These are phyloP conservation scores for Amoebophrya sp. DNA, from an alignment of 169 alveolate species.

Conservation along the genomic window DNA sequence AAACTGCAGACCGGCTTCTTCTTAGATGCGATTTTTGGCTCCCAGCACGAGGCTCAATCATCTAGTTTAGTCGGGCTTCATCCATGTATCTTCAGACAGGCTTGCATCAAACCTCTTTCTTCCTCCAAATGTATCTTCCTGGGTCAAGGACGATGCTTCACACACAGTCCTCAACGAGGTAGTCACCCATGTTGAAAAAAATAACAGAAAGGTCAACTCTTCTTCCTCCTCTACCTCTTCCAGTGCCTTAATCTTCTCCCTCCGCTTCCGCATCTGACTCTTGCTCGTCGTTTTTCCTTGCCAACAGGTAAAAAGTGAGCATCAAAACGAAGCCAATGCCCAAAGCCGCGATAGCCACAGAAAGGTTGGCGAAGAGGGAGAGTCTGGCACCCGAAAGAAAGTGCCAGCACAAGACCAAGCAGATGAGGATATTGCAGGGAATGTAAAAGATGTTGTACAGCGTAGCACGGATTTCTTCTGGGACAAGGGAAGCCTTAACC, in stretches of 20 bases:
- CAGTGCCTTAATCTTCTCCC: neutral
- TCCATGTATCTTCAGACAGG: no score
- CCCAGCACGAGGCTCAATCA: no score
- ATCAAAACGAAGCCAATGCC: neutral
- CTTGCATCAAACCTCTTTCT: no score
- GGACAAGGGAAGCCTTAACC: neutral
- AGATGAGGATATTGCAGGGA: neutral
- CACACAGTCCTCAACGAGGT: no score
- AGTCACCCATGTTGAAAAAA: no score
- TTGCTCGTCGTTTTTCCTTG: neutral
- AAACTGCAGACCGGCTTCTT: no score
- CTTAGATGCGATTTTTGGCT: no score
- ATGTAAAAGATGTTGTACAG: slow-evolving; percentile 19
- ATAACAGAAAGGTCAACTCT: no score
- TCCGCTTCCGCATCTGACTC: neutral
- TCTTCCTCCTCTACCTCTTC: neutral
- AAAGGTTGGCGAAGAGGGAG: neutral
- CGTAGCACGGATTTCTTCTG: neutral
- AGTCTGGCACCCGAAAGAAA: neutral
- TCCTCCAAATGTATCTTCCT: no score
- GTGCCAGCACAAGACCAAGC: neutral
- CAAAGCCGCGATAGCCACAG: neutral
- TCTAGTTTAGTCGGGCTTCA: no score
- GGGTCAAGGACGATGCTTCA: no score
- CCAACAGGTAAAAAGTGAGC: neutral